A percentile compares a stretch with the other conserved stretches of the same genome.
Evolutionary conservation across 2,329 filamentous ascomycete species (phyloP).

Genomic region (Elsinoe batatas): DNA sequence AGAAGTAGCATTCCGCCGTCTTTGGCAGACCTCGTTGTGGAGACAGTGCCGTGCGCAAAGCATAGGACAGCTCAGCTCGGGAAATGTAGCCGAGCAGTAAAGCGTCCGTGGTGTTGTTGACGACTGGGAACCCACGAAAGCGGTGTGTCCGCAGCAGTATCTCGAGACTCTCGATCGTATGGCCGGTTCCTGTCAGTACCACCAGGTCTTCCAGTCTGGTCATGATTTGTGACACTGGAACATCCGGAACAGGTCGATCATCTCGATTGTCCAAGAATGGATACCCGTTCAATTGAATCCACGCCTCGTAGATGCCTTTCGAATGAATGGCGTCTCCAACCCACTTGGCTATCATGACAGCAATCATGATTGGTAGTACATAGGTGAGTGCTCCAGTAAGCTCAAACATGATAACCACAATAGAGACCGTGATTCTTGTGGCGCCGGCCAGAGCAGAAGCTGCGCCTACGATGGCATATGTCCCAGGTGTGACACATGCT

Average conservation of each 20-base stretch:
- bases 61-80: slow-evolving; percentile 77
- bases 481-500: slow-evolving; percentile 83
- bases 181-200: slow-evolving; percentile 74
- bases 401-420: slow-evolving; percentile 99
- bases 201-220: slow-evolving; percentile 84
- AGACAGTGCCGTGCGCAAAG: slow-evolving; percentile 54
- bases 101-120: slow-evolving; percentile 66
- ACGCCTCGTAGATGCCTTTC: slow-evolving; percentile 90
- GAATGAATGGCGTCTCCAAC: slow-evolving; percentile 91
- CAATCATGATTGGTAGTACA: slow-evolving; percentile 96
- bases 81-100: slow-evolving; percentile 88
- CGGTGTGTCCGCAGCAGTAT: slow-evolving; percentile 62
- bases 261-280: slow-evolving; percentile 91
- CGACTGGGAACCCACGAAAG: slow-evolving; percentile 86
- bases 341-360: slow-evolving; percentile 98
- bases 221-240: slow-evolving; percentile 82
- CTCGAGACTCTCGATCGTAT: slow-evolving; percentile 70
- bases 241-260: slow-evolving; percentile 65
- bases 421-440: slow-evolving; percentile 93
- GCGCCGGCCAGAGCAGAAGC: slow-evolving; percentile 89
- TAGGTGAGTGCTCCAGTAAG: slow-evolving; percentile 92
- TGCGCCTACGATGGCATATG: slow-evolving; percentile 92
- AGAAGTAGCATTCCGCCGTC: slow-evolving; percentile 74
- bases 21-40: slow-evolving; percentile 48
- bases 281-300: slow-evolving; percentile 94